These are phyloP conservation scores for Fusarium virguliforme DNA, from an alignment of 2,329 filamentous ascomycete genomes.

Conservation along the genomic window DNA sequence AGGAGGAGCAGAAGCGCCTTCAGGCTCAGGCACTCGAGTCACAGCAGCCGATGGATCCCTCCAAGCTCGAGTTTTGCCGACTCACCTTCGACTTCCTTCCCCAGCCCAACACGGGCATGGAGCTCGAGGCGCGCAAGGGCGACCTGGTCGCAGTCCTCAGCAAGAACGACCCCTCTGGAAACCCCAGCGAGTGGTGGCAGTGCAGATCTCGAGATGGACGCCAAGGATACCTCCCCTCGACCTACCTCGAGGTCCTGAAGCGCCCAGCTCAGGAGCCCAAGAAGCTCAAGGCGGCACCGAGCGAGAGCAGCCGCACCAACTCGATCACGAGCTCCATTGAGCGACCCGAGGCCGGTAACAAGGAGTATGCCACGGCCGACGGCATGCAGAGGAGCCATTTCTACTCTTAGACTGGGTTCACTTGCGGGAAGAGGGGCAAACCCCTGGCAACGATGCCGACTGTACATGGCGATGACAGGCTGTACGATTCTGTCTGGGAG, in stretches of 20 bases:
- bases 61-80: slow-evolving; percentile 96
- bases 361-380: slow-evolving; percentile 68
- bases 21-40: slow-evolving; percentile 67
- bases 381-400: slow-evolving; percentile 74
- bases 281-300: slow-evolving; percentile 67
- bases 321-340: slow-evolving; percentile 65
- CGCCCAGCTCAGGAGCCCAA: slow-evolving; percentile 67
- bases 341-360: slow-evolving; percentile 62
- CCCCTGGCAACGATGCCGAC: slow-evolving; percentile 14
- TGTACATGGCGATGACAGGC: slow-evolving; percentile 24
- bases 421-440: background rate
- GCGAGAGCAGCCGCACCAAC: slow-evolving; percentile 65
- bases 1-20: slow-evolving; percentile 80
- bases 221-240: slow-evolving; percentile 91
- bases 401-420: slow-evolving; percentile 62
- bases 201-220: slow-evolving; percentile 92
- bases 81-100: slow-evolving; percentile 95
- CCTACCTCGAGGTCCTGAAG: slow-evolving; percentile 85
- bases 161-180: slow-evolving; percentile 93
- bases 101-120: slow-evolving; percentile 79
- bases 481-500: slow-evolving; percentile 46
- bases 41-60: slow-evolving; percentile 80
- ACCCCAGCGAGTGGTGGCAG: slow-evolving; percentile 96
- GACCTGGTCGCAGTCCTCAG: slow-evolving; percentile 94
- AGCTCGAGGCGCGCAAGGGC: slow-evolving; percentile 93